Percentiles rank a stretch among this genome's conserved stretches.
These are phyloP conservation scores for Patellifolia procumbens DNA, from an alignment of 179 eudicot genomes.

Conservation along the genomic window DNA sequence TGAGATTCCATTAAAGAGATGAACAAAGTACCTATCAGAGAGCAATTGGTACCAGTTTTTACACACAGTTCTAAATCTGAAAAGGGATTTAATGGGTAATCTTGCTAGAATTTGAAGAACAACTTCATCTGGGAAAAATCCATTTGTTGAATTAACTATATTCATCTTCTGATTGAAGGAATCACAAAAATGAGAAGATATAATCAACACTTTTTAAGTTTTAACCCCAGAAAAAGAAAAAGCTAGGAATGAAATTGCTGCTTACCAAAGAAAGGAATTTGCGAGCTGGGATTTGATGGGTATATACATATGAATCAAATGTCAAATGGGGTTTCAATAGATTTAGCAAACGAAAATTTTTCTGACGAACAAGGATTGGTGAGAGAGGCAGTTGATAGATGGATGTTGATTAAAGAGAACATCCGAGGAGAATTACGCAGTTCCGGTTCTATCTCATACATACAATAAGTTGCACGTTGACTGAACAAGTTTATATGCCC, in stretches of 20 bases:
- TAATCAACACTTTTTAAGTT: slow-evolving; percentile 63
- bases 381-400: slow-evolving; percentile 4
- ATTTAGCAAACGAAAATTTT: background rate
- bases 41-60: slow-evolving; percentile 62
- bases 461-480: slow-evolving; percentile 1
- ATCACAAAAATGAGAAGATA: background rate
- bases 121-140: slow-evolving; percentile 80
- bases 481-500: slow-evolving; percentile 18
- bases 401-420: background rate
- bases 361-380: background rate
- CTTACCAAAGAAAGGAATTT: slow-evolving; percentile 22
- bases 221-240: background rate
- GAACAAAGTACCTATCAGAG: slow-evolving; percentile 60
- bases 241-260: background rate
- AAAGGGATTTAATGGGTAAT: slow-evolving; percentile 71
- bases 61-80: slow-evolving; percentile 66
- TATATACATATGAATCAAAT: background rate
- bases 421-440: background rate
- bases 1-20: slow-evolving; percentile 55
- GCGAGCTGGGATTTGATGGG: slow-evolving; percentile 7
- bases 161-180: slow-evolving; percentile 16
- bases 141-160: slow-evolving; percentile 29
- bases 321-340: background rate
- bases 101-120: slow-evolving; percentile 70
- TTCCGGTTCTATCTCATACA: background rate